These are phyloP conservation scores for Pichia paraexigua DNA, from an alignment of 805 yeast species.

Conservation along the genomic window DNA sequence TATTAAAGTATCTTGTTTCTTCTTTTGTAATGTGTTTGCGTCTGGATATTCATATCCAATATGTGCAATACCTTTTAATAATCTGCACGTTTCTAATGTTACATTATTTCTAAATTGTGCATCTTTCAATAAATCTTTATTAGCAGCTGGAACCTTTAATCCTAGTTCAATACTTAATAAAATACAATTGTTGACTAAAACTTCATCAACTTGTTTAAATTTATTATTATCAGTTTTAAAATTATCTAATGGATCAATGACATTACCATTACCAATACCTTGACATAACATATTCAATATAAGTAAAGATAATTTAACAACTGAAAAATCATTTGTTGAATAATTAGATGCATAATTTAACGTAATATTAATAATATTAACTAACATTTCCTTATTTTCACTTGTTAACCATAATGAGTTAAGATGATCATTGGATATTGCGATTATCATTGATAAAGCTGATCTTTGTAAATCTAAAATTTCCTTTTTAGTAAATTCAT, in stretches of 20 bases:
- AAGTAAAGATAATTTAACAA: constrained; percentile 62
- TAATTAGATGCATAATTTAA: constrained; percentile 53
- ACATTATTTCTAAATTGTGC: constrained; percentile 72
- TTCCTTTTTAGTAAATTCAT: constrained; percentile 42
- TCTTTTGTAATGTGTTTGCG: constrained; percentile 17
- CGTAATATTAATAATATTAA: constrained; percentile 52
- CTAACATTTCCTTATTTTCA: constrained; percentile 53
- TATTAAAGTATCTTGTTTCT: constrained; percentile 4
- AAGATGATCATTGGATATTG: constrained; percentile 67
- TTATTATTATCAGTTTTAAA: constrained; percentile 36
- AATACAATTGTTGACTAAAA: constrained; percentile 59
- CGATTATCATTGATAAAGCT: constrained; percentile 59
- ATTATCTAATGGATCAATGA: constrained; percentile 53
- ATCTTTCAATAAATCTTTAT: constrained; percentile 47
- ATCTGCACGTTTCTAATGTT: constrained; percentile 56
- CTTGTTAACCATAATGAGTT: constrained; percentile 64
- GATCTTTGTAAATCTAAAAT: constrained; percentile 60
- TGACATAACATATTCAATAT: constrained; percentile 57
- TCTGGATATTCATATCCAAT: constrained; percentile 29
- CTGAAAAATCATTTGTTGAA: constrained; percentile 49
- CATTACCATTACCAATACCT: constrained; percentile 61
- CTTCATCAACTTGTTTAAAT: constrained; percentile 61
- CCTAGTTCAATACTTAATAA: constrained; percentile 71
- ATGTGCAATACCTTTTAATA: constrained; percentile 53
- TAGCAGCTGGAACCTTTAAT: constrained; percentile 48